Evolutionary conservation across 495 filamentous ascomycete species (phyloP).

Genomic region (Podospora pseudocomata): DNA sequence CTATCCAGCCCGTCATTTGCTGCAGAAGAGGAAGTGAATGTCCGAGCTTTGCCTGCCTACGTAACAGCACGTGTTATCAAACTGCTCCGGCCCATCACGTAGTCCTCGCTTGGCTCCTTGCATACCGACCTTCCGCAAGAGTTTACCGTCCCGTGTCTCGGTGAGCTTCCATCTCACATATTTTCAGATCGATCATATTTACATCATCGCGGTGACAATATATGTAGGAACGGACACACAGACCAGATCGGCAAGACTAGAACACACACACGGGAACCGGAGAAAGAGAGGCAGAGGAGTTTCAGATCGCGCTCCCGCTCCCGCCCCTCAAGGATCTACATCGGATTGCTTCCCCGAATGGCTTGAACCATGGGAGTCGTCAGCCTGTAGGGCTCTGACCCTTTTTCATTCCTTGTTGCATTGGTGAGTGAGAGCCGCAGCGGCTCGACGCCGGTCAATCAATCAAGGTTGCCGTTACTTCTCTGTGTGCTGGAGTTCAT

Average conservation of each 20-base stretch:
- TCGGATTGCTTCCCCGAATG: neutral
- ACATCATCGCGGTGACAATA: neutral
- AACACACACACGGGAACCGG: neutral
- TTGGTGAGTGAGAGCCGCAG: neutral
- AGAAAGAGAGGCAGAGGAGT: neutral
- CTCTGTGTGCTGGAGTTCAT: neutral
- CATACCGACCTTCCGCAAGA: neutral
- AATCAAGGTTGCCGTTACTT: neutral
- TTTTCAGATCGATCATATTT: neutral
- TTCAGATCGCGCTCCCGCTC: neutral
- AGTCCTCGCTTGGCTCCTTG: neutral
- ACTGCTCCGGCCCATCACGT: neutral
- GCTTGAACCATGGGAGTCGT: neutral
- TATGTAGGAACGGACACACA: neutral
- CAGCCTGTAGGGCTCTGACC: neutral
- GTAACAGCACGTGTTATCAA: neutral
- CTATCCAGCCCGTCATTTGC: neutral
- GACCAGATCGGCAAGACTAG: neutral
- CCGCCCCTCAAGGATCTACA: neutral
- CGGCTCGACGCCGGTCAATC: neutral
- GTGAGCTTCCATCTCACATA: neutral
- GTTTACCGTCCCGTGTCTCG: neutral
- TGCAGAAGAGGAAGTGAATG: neutral
- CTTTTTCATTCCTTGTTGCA: neutral
- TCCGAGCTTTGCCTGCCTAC: neutral